Evolutionary conservation across 192 early-diverging fungal genomes (phyloP), one percentile per base, ranked within the genome.

Genomic region (Chytriomyces sp.): DNA sequence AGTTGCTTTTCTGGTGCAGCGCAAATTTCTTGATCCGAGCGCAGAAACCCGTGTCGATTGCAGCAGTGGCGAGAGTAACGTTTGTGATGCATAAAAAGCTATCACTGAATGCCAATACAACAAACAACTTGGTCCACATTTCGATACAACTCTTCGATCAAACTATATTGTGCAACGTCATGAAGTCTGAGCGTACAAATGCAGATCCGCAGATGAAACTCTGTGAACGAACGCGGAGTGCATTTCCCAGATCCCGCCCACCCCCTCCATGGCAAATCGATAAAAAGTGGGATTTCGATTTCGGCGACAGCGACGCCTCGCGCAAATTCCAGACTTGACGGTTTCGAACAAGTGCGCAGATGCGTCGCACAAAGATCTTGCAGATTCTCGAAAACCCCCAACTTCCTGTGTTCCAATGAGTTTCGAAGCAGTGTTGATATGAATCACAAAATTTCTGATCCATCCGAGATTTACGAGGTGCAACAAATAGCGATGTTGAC

Each of bases 71-170:
- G 3, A 83, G 68, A 4, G 87, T 76, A 26, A 89, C 73, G 44
- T 82, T 76, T 1, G 82, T 60, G 18, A 8, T 10, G 18, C 83
- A 81, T 49, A 90, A 75, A 11, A 80, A 77, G 20, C 90, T 89
- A 61, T 88, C 78, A 49, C 76, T 77, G 50, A 87, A 91, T 5
- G 83, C 76, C n/a, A 91, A 53, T 3, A 83, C 68, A 48, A 90
- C 71, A 7, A 82, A 82, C 60, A 82, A 73, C 50, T 81, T 72
- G 35, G 90, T 76, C 90, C 89, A 91, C 80, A 78, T 61, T 83
- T 83, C 4, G 84, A 83, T 13, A 89, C 67, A 7, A 81, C 24
- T 16, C 5, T 72, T 7, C 18, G 7, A 2, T 9, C n/a, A 10
- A 26, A 61, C 7, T 23, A 8, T 23, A 35, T 20, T 3, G 16